phyloP scores from a whole-genome alignment of 495 filamentous ascomycete genomes.

The Cudoniella acicularis region DNA sequence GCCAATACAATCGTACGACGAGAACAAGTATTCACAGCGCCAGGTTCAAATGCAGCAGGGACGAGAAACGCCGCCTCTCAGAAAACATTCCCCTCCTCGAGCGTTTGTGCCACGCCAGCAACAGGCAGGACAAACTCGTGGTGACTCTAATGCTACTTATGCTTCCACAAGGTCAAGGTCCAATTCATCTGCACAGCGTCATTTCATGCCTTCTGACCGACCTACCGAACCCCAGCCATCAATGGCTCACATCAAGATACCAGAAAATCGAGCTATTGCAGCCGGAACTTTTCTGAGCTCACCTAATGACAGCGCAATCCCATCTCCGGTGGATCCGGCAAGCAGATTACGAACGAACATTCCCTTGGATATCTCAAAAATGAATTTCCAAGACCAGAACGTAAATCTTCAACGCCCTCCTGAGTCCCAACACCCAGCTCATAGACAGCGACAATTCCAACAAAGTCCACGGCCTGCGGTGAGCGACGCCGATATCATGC shows the following conservation, averaged over 20 bases:
- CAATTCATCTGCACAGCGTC: slow-evolving; percentile 20
- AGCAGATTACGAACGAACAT: slow-evolving; percentile 16
- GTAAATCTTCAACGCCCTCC: slow-evolving; percentile 24
- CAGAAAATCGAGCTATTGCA: slow-evolving; percentile 35
- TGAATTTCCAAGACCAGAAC: slow-evolving; percentile 39
- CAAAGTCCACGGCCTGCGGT: slow-evolving; percentile 16
- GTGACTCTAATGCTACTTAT: slow-evolving; percentile 22
- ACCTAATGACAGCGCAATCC: slow-evolving; percentile 9
- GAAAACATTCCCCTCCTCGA: slow-evolving; percentile 24
- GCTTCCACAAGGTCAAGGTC: slow-evolving; percentile 20
- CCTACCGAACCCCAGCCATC: slow-evolving; percentile 1
- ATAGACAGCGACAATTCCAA: slow-evolving; percentile 25
- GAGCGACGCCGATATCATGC: neutral
- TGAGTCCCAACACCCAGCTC: slow-evolving; percentile 32
- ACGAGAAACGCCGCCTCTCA: slow-evolving; percentile 41
- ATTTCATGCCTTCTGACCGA: slow-evolving; percentile 16
- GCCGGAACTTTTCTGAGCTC: slow-evolving; percentile 35
- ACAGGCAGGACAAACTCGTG: slow-evolving; percentile 13
- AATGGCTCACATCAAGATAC: slow-evolving; percentile 13
- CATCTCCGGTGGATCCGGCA: slow-evolving; percentile 29
- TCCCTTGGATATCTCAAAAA: slow-evolving; percentile 28
- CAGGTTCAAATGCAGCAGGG: slow-evolving; percentile 76
- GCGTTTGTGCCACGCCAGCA: slow-evolving; percentile 18
- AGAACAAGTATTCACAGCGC: slow-evolving; percentile 78
- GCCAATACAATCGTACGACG: slow-evolving; percentile 70